These are phyloP conservation scores for Hymenochaete sp. DNA, from an alignment of 1,284 basidiomycete species.

Conservation along the genomic window DNA sequence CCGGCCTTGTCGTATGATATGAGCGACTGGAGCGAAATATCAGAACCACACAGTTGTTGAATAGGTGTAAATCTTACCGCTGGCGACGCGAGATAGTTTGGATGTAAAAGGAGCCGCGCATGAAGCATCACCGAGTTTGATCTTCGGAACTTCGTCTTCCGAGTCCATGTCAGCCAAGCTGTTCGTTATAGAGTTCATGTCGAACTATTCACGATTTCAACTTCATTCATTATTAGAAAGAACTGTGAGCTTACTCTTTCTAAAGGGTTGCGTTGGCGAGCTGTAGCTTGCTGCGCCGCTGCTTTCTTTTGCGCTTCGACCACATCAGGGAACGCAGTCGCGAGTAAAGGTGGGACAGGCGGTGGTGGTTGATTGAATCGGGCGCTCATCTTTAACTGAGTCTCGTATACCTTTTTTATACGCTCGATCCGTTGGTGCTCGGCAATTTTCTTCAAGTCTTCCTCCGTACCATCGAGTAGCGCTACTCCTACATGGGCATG, in stretches of 20 bases:
- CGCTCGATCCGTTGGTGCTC: conserved; percentile 84
- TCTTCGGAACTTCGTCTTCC: conserved; percentile 88
- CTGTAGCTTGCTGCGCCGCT: conserved; percentile 50
- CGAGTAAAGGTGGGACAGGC: conserved; percentile 77
- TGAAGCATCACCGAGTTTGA: conserved; percentile 93
- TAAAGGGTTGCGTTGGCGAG: conserved; percentile 77
- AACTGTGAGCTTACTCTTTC: conserved; percentile 55
- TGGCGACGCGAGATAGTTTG: conserved; percentile 87
- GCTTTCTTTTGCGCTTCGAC: conserved; percentile 85
- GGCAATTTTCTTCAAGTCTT: conserved; percentile 88
- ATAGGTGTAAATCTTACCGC: conserved; percentile 46
- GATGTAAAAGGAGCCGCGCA: conserved; percentile 96
- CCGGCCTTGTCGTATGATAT: conserved; percentile 93
- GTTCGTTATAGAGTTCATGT: conserved; percentile 79
- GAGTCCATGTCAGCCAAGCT: conserved; percentile 88
- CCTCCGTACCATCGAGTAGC: conserved; percentile 81
- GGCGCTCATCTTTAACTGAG: conserved; percentile 80
- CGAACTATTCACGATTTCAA: conserved; percentile 51
- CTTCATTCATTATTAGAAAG: background rate
- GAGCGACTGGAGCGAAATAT: conserved; percentile 55
- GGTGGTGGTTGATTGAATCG: conserved; percentile 89
- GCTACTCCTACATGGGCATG: conserved; percentile 94
- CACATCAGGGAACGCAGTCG: conserved; percentile 78
- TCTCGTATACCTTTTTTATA: conserved; percentile 93
- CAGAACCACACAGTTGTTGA: conserved; percentile 2